These are phyloP conservation scores for Fonsecaea nubica DNA, from an alignment of 2,329 filamentous ascomycete species.

Conservation along the genomic window DNA sequence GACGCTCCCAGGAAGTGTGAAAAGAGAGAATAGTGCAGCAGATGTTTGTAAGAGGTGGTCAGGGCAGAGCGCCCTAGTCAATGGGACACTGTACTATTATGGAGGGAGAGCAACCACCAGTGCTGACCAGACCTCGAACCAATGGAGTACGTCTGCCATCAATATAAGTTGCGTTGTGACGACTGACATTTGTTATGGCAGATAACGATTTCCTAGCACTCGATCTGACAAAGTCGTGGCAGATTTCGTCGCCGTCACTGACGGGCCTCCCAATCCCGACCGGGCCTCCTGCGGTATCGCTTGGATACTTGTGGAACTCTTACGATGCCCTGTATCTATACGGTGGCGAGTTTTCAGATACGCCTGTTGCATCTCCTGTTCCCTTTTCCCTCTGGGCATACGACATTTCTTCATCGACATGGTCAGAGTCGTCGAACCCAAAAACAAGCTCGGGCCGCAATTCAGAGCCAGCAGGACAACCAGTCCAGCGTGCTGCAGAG, in stretches of 20 bases:
- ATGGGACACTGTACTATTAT: slow-evolving; percentile 78
- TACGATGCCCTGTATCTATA: slow-evolving; percentile 74
- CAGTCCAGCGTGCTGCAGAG: slow-evolving; percentile 73
- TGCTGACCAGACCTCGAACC: slow-evolving; percentile 65
- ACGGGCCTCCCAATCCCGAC: slow-evolving; percentile 68
- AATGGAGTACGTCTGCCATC: slow-evolving; percentile 66
- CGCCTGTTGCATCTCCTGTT: slow-evolving; percentile 62
- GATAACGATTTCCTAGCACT: slow-evolving; percentile 75
- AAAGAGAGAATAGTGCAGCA: slow-evolving; percentile 54
- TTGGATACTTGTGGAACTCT: slow-evolving; percentile 79
- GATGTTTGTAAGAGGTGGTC: slow-evolving; percentile 70
- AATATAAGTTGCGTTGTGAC: slow-evolving; percentile 1
- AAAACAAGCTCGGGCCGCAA: slow-evolving; percentile 68
- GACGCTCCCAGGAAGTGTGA: slow-evolving; percentile 23
- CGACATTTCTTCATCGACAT: slow-evolving; percentile 63
- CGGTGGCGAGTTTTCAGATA: slow-evolving; percentile 74
- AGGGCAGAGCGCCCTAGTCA: slow-evolving; percentile 71
- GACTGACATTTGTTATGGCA: slow-evolving; percentile 41
- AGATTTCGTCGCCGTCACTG: slow-evolving; percentile 67
- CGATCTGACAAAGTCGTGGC: slow-evolving; percentile 76
- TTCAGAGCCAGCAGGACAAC: slow-evolving; percentile 61
- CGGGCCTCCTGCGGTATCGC: slow-evolving; percentile 73
- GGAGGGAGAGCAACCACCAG: slow-evolving; percentile 70
- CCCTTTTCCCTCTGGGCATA: slow-evolving; percentile 74
- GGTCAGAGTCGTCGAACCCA: slow-evolving; percentile 68